Conservation (phyloP, 495 filamentous ascomycete genomes). For the Poronia punctata region DNA sequence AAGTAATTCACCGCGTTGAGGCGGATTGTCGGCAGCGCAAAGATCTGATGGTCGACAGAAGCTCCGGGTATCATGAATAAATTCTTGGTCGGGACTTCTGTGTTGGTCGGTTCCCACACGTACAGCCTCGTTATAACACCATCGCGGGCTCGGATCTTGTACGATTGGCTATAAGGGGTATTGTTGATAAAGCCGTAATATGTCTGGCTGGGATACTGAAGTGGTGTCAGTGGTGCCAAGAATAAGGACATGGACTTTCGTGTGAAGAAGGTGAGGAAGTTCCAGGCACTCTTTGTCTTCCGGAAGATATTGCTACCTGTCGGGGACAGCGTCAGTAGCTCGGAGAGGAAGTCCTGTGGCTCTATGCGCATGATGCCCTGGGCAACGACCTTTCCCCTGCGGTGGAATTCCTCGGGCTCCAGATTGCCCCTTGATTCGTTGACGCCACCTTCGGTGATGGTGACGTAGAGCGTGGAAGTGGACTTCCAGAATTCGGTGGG, state of each 20-base stretch:
- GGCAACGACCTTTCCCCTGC: slow-evolving; percentile 40
- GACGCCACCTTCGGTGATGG: slow-evolving; percentile 29
- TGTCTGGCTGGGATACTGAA: slow-evolving; percentile 47
- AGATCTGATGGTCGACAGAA: slow-evolving; percentile 57
- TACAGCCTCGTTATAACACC: slow-evolving; percentile 47
- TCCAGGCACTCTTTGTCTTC: slow-evolving; percentile 36
- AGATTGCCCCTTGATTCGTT: slow-evolving; percentile 22
- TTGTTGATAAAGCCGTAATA: slow-evolving; percentile 44
- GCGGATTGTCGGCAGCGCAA: slow-evolving; percentile 55
- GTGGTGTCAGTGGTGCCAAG: slow-evolving; percentile 46
- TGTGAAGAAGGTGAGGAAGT: slow-evolving; percentile 52
- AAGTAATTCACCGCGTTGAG: slow-evolving; percentile 63
- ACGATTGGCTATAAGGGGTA: slow-evolving; percentile 32
- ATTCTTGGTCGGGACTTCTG: slow-evolving; percentile 31
- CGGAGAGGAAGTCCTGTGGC: slow-evolving; percentile 46
- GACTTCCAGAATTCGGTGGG: slow-evolving; percentile 51
- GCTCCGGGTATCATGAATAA: slow-evolving; percentile 58
- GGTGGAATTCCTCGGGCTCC: slow-evolving; percentile 32
- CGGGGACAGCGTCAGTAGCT: slow-evolving; percentile 49
- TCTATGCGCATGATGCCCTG: slow-evolving; percentile 55
- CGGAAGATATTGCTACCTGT: slow-evolving; percentile 39
- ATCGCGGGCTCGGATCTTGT: slow-evolving; percentile 40
- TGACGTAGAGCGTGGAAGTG: slow-evolving; percentile 57
- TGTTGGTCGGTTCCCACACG: slow-evolving; percentile 47
- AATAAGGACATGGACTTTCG: slow-evolving; percentile 47